phyloP scores from a whole-genome alignment of 352 stramenopile genomes.

The Phytopythium litorale region DNA sequence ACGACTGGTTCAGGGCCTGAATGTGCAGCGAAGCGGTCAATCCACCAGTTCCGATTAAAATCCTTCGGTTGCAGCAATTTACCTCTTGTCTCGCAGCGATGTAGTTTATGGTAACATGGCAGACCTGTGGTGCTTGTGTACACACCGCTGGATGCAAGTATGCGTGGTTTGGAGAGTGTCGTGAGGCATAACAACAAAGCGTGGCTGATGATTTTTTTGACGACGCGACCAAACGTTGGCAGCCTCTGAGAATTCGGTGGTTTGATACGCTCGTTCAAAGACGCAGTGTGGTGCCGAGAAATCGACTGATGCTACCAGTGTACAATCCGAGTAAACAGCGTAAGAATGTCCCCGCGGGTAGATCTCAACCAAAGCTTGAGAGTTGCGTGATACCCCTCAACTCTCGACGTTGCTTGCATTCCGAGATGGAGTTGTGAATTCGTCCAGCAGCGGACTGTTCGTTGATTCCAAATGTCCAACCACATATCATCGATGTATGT shows the following conservation, averaged over 20 bases:
- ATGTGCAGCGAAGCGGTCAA: conserved; percentile 3
- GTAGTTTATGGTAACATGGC: conserved; percentile 4
- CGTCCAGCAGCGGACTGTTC: conserved; percentile 16
- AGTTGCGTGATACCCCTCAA: conserved; percentile 16
- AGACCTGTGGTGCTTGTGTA: conserved; percentile 1
- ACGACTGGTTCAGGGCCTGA: neutral
- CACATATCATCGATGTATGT: conserved; percentile 13
- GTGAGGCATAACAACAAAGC: neutral
- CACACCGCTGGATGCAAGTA: neutral
- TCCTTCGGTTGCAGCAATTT: neutral
- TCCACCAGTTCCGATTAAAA: conserved; percentile 10
- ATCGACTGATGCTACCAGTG: conserved; percentile 12
- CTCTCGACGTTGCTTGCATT: conserved; percentile 12
- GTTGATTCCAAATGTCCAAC: conserved; percentile 17
- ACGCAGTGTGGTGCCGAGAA: neutral
- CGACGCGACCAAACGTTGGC: neutral
- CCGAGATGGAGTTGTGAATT: conserved; percentile 11
- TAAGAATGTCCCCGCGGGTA: conserved; percentile 8
- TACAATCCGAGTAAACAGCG: conserved; percentile 6
- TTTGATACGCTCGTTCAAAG: neutral
- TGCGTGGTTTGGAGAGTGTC: neutral
- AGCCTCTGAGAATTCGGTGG: neutral
- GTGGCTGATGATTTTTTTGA: neutral
- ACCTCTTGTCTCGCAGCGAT: neutral
- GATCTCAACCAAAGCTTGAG: conserved; percentile 12